These are phyloP conservation scores for Cladosporium austrohemisphaericum DNA, from an alignment of 2,329 filamentous ascomycete genomes.

Conservation along the genomic window DNA sequence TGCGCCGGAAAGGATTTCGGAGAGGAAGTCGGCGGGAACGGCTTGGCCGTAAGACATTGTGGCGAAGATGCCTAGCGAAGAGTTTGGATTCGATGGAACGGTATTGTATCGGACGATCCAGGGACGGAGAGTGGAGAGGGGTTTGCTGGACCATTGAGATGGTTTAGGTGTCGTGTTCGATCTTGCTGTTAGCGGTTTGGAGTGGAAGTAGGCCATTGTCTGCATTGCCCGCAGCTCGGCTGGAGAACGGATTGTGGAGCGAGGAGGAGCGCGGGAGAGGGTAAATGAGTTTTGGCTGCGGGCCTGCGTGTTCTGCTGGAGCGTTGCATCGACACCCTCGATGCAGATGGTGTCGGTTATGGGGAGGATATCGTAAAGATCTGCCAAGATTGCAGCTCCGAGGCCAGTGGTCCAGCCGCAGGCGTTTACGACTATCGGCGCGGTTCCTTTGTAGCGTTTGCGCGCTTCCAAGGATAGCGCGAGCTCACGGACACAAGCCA, in stretches of 20 bases:
- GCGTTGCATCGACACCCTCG: slow-evolving; percentile 58
- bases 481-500: slow-evolving; percentile 62
- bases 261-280: slow-evolving; percentile 59
- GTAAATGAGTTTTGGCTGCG: slow-evolving; percentile 31
- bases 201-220: slow-evolving; percentile 74
- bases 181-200: background rate
- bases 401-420: slow-evolving; percentile 71
- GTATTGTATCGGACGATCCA: slow-evolving; percentile 64
- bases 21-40: slow-evolving; percentile 55
- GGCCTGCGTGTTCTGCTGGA: slow-evolving; percentile 25
- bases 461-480: slow-evolving; percentile 26
- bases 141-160: slow-evolving; percentile 48
- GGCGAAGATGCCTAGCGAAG: slow-evolving; percentile 61
- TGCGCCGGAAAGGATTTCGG: slow-evolving; percentile 66
- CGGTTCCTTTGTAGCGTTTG: slow-evolving; percentile 4
- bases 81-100: slow-evolving; percentile 40
- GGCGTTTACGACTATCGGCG: slow-evolving; percentile 67
- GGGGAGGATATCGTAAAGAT: slow-evolving; percentile 52
- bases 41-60: slow-evolving; percentile 66
- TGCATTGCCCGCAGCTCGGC: slow-evolving; percentile 70
- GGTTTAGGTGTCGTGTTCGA: background rate
- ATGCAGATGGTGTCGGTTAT: slow-evolving; percentile 66
- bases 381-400: slow-evolving; percentile 61
- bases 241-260: slow-evolving; percentile 56
- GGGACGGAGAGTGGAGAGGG: slow-evolving; percentile 57